phyloP scores from a whole-genome alignment of 176 grass and related monocot species.

The Ananas comosus region DNA sequence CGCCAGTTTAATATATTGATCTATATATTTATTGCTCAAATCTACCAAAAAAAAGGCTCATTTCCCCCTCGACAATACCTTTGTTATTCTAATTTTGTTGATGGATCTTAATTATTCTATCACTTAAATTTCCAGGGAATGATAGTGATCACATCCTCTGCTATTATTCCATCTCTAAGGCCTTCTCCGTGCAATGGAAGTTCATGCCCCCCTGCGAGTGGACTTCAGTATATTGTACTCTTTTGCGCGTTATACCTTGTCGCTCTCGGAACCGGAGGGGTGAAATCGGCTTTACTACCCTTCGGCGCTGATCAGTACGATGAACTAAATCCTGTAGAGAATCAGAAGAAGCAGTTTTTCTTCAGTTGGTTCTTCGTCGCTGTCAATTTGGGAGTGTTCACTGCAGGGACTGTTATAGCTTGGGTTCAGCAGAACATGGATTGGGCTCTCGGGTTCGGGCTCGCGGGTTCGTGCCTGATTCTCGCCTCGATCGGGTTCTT shows the following conservation, averaged over 20 bases:
- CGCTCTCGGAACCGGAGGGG: conserved; percentile 63
- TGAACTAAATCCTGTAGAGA: conserved; percentile 54
- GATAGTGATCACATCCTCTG: conserved; percentile 56
- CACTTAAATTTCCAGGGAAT: conserved; percentile 51
- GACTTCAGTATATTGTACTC: conserved; percentile 58
- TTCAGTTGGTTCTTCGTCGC: conserved; percentile 84
- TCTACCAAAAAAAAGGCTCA: not conserved
- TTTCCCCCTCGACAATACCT: not conserved
- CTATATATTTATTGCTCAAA: too few species aligned
- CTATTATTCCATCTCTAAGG: conserved; percentile 51
- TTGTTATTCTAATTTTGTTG: not conserved
- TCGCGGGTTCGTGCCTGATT: conserved; percentile 48
- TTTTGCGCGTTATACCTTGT: conserved; percentile 64
- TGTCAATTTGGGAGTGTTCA: conserved; percentile 67
- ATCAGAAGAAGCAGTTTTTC: conserved; percentile 58
- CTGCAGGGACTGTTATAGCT: conserved; percentile 58
- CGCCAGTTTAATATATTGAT: too few species aligned
- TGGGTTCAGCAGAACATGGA: conserved; percentile 82
- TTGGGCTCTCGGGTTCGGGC: conserved; percentile 79
- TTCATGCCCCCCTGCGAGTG: conserved; percentile 61
- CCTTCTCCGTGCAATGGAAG: conserved; percentile 49
- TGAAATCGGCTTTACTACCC: conserved; percentile 74
- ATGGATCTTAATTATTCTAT: not conserved
- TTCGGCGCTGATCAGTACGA: conserved; percentile 84
- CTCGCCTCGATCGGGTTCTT: conserved; percentile 46